Conservation (phyloP, 306 rosid species). For the Elaeagnus macrophylla region DNA sequence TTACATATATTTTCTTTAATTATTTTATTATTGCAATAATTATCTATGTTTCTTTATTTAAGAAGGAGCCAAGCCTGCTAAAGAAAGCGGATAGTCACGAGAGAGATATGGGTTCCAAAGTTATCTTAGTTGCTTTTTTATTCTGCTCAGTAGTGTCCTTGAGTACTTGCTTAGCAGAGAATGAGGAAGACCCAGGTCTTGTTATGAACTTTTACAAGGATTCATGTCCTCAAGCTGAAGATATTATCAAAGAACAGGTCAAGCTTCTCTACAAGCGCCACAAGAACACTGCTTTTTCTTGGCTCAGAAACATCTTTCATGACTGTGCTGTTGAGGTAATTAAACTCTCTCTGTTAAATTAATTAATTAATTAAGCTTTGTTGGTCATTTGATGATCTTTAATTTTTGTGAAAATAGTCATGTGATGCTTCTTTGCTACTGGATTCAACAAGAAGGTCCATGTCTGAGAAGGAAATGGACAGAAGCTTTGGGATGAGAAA, state of each 20-base stretch:
- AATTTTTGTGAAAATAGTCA: slow-evolving; percentile 31
- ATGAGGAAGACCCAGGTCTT: slow-evolving; percentile 40
- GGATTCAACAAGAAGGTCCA: slow-evolving; percentile 75
- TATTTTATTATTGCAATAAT: too few species aligned
- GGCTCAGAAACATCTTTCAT: slow-evolving; percentile 97
- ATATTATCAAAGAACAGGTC: slow-evolving; percentile 79
- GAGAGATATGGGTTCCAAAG: slow-evolving; percentile 41
- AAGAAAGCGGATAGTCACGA: slow-evolving; percentile 13
- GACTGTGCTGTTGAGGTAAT: slow-evolving; percentile 90
- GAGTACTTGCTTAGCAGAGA: slow-evolving; percentile 29
- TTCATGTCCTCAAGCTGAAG: slow-evolving; percentile 94
- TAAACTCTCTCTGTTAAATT: not conserved
- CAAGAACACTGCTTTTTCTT: slow-evolving; percentile 99
- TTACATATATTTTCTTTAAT: too few species aligned
- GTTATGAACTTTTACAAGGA: slow-evolving; percentile 78
- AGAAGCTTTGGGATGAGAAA: slow-evolving; percentile 96
- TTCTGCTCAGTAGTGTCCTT: slow-evolving; percentile 34
- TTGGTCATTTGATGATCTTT: not conserved
- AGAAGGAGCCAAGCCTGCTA: slow-evolving; percentile 1
- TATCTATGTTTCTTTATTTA: slow-evolving; percentile 37
- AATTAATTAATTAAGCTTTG: not conserved
- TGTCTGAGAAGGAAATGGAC: slow-evolving; percentile 93
- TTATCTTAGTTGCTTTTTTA: slow-evolving; percentile 35
- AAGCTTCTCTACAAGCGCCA: slow-evolving; percentile 96
- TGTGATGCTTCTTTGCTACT: slow-evolving; percentile 92